Base-by-base conservation (phyloP, 2,329 filamentous ascomycete species). In the Rutstroemia sydowiana region DNA sequence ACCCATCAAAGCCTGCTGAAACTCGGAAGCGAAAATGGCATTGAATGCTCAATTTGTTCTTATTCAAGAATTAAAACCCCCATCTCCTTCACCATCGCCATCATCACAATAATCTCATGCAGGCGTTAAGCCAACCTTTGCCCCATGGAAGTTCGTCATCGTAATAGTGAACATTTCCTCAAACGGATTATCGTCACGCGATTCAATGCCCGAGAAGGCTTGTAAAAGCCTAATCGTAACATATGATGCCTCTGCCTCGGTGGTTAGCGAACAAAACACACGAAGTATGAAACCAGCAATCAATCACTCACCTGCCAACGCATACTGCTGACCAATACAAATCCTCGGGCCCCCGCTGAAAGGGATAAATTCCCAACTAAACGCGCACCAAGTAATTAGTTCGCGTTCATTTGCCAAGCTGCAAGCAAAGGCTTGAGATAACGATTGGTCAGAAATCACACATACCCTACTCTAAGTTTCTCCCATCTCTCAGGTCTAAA, bases 321-420 rank as follows among this genome's bases (percentile, higher is more conserved):
- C 71, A 60, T 45, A 66, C 62, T 58, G 61, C 60, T 45, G 68
- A 57, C 88, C 88, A 1, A 93, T 85, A 54, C 85, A 88, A 0
- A 83, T 77, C 3, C 85, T 70, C 0, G 85, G 82, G 0, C 85
- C 85, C 14, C 81, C 72, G 57, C 82, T 86, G 63, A 93, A 95
- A 0, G 85, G 84, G 37, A 87, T 83, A 52, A 87, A 88, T 0
- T 87, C 88, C 69, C 91, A 87, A 32, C 78, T 69, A 39, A 63
- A 64, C n/a, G 6, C 26, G 23, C 4, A 26, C 8, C 23, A 26
- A 26, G 23, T 26, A 8, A 26, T 26, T 8, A 26, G 23, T 26
- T 4, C 23, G 23, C 8, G 8, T 26, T n/a, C n/a, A n/a, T n/a
- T n/a, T n/a, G n/a, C n/a, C n/a, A 8, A 34, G 9, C 2, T n/a